Conservation (phyloP, 768 basidiomycete species). For the Pleurotus djamor region DNA sequence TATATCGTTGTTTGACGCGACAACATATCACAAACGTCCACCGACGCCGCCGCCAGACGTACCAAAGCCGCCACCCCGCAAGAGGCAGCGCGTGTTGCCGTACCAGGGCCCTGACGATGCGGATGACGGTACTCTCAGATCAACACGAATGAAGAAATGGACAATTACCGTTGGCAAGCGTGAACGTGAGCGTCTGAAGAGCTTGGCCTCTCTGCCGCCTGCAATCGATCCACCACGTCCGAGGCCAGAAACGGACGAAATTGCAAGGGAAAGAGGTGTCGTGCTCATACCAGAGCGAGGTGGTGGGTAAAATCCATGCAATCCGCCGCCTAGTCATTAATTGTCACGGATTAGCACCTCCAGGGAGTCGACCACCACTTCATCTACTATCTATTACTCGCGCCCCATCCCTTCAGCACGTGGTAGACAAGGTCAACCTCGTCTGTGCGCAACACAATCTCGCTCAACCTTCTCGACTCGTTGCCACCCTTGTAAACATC, state of each 20-base stretch:
- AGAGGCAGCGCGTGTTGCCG: conserved; percentile 71
- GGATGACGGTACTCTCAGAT: conserved; percentile 56
- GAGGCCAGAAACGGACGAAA: conserved; percentile 59
- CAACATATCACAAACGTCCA: conserved; percentile 62
- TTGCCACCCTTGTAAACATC: conserved; percentile 68
- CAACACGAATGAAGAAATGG: conserved; percentile 72
- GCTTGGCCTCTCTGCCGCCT: conserved; percentile 38
- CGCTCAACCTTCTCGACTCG: conserved; percentile 54
- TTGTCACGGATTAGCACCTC: conserved; percentile 45
- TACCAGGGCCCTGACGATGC: conserved; percentile 64
- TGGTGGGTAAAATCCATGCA: conserved; percentile 36
- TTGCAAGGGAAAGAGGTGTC: conserved; percentile 68
- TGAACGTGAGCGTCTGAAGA: conserved; percentile 71
- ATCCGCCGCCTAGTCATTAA: background rate
- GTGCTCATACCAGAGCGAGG: conserved; percentile 62
- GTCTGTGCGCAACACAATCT: conserved; percentile 79
- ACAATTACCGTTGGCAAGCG: conserved; percentile 66
- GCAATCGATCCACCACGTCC: conserved; percentile 40
- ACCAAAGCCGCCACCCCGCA: conserved; percentile 59
- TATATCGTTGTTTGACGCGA: conserved; percentile 80
- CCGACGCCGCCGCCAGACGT: conserved; percentile 66
- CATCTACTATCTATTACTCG: conserved; percentile 75
- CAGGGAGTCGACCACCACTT: conserved; percentile 69
- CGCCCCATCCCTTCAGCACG: conserved; percentile 72
- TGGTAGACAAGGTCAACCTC: conserved; percentile 77